Percentiles rank a stretch among this genome's conserved stretches.
Conservation (phyloP, 768 basidiomycete species). For the Leccinum rimulosum region DNA sequence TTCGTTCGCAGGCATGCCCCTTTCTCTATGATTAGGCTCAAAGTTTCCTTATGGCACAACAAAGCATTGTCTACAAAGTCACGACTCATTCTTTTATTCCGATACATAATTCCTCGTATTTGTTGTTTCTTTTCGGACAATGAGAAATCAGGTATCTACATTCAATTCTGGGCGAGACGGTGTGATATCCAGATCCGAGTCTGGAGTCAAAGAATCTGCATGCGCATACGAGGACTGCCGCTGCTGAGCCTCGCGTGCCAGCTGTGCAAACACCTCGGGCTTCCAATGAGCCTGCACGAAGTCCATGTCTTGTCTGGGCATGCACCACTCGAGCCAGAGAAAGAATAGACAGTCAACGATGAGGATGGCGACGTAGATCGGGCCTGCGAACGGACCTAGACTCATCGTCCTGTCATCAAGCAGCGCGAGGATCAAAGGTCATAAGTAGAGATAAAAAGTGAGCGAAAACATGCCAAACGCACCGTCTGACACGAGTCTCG, state of each 20-base stretch:
- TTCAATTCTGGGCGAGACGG: neutral
- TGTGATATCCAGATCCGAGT: neutral
- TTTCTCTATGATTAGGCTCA: neutral
- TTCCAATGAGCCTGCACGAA: slow-evolving; percentile 70
- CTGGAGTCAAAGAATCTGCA: neutral
- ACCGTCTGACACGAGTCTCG: slow-evolving; percentile 80
- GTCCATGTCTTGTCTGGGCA: slow-evolving; percentile 76
- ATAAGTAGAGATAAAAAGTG: neutral
- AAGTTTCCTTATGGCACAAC: neutral
- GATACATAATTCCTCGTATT: slow-evolving; percentile 21
- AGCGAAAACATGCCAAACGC: slow-evolving; percentile 10
- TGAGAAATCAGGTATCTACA: slow-evolving; percentile 2
- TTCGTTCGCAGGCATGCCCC: neutral
- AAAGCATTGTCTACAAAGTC: neutral
- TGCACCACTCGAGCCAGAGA: slow-evolving; percentile 77
- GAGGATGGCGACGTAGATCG: slow-evolving; percentile 85
- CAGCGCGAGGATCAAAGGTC: neutral
- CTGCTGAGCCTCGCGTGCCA: slow-evolving; percentile 8
- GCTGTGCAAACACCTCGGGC: slow-evolving; percentile 21
- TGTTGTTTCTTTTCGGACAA: slow-evolving; percentile 5
- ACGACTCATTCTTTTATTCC: slow-evolving; percentile 13
- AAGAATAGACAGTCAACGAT: slow-evolving; percentile 90
- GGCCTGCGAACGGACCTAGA: slow-evolving; percentile 77
- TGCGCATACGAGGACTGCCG: neutral
- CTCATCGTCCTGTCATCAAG: slow-evolving; percentile 58